Evolutionary conservation across 2,329 filamentous ascomycete species (phyloP), one percentile per base, ranked within the genome.

Genomic region (Alternaria atra): DNA sequence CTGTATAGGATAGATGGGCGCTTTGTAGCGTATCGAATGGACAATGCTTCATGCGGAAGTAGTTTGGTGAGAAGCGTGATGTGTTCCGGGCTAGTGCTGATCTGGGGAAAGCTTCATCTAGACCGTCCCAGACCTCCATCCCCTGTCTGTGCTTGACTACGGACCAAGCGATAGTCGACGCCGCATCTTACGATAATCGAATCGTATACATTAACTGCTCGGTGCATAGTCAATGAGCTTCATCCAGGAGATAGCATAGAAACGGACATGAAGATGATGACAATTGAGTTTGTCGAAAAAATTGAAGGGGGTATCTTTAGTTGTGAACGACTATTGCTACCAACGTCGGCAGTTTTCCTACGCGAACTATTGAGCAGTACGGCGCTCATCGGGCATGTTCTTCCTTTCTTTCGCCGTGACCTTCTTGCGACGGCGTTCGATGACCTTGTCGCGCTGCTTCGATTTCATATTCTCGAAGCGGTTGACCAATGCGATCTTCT

Each of bases 341-440:
- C 50, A 25, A 30, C 25, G 25, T 40, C 17, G 3, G 50, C 15
- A 25, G 8, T n/a, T 2, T 13, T 15, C 12, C 6, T 10, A n/a
- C 9, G 9, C 4, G 10, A 12, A 8, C 23, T 25, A 55, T 51
- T 39, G 61, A 47, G 61, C 63, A 60, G 59, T 65, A 42, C 77
- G 74, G 62, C 82, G 75, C 59, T 76, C 78, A 51, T 71, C 69
- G 12, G 83, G 83, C 82, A 84, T 84, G 54, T 79, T 80, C 73
- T 75, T 96, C 83, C 91, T 91, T 85, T 98, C 95, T 83, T 91
- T 94, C 9, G 87, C 84, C 0, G 91, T 88, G 54, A 92, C 84
- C 89, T 97, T 97, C 89, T 97, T 97, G 79, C 93, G 84, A 81
- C 91, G 89, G 76, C 92, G 86, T 84, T 96, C 93, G 72, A 98